Percentiles rank a stretch among this genome's conserved stretches.
phyloP scores from a whole-genome alignment of 2,329 filamentous ascomycete genomes.

The Escovopsis sp. region DNA sequence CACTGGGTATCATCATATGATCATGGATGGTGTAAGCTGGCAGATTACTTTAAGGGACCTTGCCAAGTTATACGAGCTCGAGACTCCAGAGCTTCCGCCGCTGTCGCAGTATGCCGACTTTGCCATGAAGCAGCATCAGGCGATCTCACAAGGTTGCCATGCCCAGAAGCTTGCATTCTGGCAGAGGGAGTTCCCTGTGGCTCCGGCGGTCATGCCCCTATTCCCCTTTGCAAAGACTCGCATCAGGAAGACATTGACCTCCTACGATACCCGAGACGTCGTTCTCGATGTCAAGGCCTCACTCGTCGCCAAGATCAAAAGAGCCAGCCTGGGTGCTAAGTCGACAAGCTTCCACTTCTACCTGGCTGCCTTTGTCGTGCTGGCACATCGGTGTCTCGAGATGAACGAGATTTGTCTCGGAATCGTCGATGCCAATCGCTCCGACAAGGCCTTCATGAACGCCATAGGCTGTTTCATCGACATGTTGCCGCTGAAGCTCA shows the following conservation, averaged over 20 bases:
- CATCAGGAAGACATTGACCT: slow-evolving; percentile 4
- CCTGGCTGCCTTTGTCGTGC: background rate
- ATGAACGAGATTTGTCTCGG: background rate
- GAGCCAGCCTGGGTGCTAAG: background rate
- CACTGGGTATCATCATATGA: slow-evolving; percentile 33
- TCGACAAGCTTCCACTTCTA: slow-evolving; percentile 1
- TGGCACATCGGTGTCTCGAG: background rate
- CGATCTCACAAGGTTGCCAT: slow-evolving; percentile 8
- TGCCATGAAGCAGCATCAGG: slow-evolving; percentile 16
- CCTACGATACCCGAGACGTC: background rate
- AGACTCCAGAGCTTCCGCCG: slow-evolving; percentile 6
- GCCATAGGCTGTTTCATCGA: background rate
- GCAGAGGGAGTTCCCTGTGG: slow-evolving; percentile 6
- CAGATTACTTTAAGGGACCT: slow-evolving; percentile 30
- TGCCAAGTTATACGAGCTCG: slow-evolving; percentile 24
- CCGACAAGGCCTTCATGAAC: background rate
- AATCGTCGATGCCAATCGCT: background rate
- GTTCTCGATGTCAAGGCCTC: background rate
- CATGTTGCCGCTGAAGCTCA: background rate
- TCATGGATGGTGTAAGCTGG: slow-evolving; percentile 33
- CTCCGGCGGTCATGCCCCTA: slow-evolving; percentile 6
- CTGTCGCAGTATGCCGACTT: slow-evolving; percentile 23
- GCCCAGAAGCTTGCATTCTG: slow-evolving; percentile 12
- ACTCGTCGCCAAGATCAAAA: background rate
- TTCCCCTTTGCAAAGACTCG: slow-evolving; percentile 6